Evolutionary conservation across 2,329 filamentous ascomycete genomes (phyloP).

Genomic region (Calonectria multiphialidica): DNA sequence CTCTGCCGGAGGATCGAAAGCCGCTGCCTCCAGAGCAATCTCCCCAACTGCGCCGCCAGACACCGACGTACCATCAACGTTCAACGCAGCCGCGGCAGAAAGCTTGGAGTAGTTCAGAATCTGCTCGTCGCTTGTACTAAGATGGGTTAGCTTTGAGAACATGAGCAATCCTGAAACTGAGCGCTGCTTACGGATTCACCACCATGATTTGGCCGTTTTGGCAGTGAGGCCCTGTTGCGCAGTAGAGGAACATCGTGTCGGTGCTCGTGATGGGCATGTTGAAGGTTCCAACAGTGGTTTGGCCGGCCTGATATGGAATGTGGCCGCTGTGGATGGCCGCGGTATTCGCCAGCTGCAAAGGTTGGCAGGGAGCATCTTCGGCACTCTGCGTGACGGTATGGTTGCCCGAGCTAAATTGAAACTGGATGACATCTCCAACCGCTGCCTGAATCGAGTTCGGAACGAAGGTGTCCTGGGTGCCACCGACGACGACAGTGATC

Average conservation of each 20-base stretch:
- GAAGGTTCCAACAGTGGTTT: constrained; percentile 57
- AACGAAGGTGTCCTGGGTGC: constrained; percentile 51
- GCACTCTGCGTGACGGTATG: constrained; percentile 58
- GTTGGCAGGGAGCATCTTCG: constrained; percentile 51
- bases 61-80: constrained; percentile 33
- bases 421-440: constrained; percentile 54
- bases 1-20: constrained; percentile 33
- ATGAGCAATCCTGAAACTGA: not conserved
- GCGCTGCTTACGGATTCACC: constrained; percentile 57
- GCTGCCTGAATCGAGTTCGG: constrained; percentile 51
- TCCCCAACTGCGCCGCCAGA: constrained; percentile 37
- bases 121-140: constrained; percentile 33
- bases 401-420: constrained; percentile 58
- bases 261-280: constrained; percentile 58
- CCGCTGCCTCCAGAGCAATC: constrained; percentile 36
- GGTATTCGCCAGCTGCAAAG: constrained; percentile 49
- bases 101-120: constrained; percentile 34
- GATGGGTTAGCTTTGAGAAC: not conserved
- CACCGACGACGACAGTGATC: constrained; percentile 52
- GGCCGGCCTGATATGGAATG: constrained; percentile 52
- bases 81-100: constrained; percentile 30
- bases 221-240: constrained; percentile 61
- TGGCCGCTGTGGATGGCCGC: constrained; percentile 55
- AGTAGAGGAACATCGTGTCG: constrained; percentile 64
- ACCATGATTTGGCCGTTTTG: constrained; percentile 63